Evolutionary conservation across 306 rosid species (phyloP), one percentile per base, ranked within the genome.

Genomic region (Gleditsia sinensis): DNA sequence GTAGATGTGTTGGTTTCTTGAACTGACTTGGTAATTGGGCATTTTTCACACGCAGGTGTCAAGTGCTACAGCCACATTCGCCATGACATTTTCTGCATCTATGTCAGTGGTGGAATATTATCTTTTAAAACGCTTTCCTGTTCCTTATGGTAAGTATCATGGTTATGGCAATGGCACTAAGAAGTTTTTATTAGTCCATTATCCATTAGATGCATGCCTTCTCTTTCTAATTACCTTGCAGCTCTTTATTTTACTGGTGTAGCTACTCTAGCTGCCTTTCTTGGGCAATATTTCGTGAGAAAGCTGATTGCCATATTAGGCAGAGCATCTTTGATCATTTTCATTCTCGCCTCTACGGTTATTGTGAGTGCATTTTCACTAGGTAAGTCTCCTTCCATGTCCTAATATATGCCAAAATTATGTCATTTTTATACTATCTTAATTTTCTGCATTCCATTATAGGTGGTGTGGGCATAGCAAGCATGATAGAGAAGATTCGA

Each of bases 91-190:
- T 82, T 88, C 96, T 43, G 89, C 96, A 13, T 86, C 94, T 12
- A 91, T 91, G 96, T 85, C 96, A 3, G 94, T 91, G 62, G 94
- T 91, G 33, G 92, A 91, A 55, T 88, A 88, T 64, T 85, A 91
- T 55, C 90, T 91, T 68, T 89, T 88, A 39, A 86, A 86, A 48
- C 96, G 96, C 62, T 91, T 91, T 59, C 96, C 96, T 4, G 40
- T 91, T 39, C 86, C 90, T 23, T 91, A 85, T 56, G 86, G 96
- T 91, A 78, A 84, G 84, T 16, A 42, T n/a, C n/a, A n/a, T n/a
- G n/a, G n/a, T n/a, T n/a, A n/a, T n/a, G n/a, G n/a, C n/a, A n/a
- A n/a, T n/a, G n/a, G n/a, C n/a, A n/a, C n/a, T n/a, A n/a, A n/a
- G n/a, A n/a, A n/a, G n/a, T n/a, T n/a, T n/a, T n/a, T n/a, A n/a